Conservation (phyloP, 495 filamentous ascomycete genomes). For the Massariosphaeria phaeospora region DNA sequence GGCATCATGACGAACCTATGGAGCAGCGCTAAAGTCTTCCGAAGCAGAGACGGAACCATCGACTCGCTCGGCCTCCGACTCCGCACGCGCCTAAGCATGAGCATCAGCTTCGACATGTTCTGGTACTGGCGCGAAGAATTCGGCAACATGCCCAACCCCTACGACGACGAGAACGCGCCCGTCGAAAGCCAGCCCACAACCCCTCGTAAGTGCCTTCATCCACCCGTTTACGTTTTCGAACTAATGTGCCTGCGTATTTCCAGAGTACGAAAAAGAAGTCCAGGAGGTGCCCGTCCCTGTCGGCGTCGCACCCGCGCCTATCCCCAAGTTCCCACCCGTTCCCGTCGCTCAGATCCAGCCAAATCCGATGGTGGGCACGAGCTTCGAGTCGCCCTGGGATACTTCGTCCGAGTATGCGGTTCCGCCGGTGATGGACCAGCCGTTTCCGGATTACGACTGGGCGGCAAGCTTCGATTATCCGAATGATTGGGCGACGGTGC, state of each 20-base stretch:
- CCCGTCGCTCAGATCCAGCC: conserved; percentile 2
- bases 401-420: conserved; percentile 3
- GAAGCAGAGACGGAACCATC: conserved; percentile 12
- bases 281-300: not conserved
- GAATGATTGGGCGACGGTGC: conserved; percentile 4
- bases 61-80: conserved; percentile 17
- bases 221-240: not conserved
- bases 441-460: conserved; percentile 31
- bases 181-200: conserved; percentile 11
- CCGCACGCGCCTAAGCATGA: conserved; percentile 25
- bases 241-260: not conserved
- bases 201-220: conserved; percentile 10
- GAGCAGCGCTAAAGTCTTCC: conserved; percentile 20
- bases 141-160: conserved; percentile 21
- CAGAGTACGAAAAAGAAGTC: conserved; percentile 5
- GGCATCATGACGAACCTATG: conserved; percentile 25
- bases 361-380: conserved; percentile 3
- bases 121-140: conserved; percentile 33
- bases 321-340: not conserved
- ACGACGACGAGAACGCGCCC: conserved; percentile 18
- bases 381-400: conserved; percentile 18
- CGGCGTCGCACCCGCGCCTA: too few relatives aligned
- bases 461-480: conserved; percentile 25
- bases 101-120: conserved; percentile 28
- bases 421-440: conserved; percentile 14